Evolutionary conservation across 495 filamentous ascomycete species (phyloP).

Genomic region (Trichoderma orchidacearum): DNA sequence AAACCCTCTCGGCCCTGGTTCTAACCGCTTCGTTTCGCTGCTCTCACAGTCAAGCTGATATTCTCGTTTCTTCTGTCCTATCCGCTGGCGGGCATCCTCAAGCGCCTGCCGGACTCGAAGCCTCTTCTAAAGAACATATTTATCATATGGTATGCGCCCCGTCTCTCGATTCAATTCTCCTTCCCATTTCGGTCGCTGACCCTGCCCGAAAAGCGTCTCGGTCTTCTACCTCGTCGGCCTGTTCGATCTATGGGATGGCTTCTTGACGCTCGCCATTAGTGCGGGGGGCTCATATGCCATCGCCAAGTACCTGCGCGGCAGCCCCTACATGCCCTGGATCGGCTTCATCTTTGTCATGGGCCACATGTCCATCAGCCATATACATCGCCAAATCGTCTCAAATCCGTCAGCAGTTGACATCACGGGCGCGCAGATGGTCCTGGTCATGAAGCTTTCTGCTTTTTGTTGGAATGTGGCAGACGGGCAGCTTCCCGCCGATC

Average conservation of each 20-base stretch:
- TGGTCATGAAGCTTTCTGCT: conserved; percentile 94
- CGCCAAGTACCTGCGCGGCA: conserved; percentile 61
- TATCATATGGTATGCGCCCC: conserved; percentile 46
- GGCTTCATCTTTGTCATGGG: conserved; percentile 90
- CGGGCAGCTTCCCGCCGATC: conserved; percentile 61
- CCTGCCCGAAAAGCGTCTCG: conserved; percentile 37
- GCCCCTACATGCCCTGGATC: conserved; percentile 98
- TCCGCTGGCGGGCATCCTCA: conserved; percentile 76
- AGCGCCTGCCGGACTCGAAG: conserved; percentile 74
- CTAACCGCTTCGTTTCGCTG: background rate
- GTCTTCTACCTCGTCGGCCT: conserved; percentile 87
- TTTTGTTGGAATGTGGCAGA: conserved; percentile 98
- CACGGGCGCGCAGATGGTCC: conserved; percentile 93
- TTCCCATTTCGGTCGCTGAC: background rate
- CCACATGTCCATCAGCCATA: conserved; percentile 85
- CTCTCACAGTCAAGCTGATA: conserved; percentile 71
- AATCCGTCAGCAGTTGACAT: conserved; percentile 63
- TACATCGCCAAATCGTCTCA: conserved; percentile 59
- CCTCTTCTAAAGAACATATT: conserved; percentile 86
- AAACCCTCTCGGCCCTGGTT: background rate
- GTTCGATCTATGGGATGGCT: conserved; percentile 87
- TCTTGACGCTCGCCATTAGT: conserved; percentile 66
- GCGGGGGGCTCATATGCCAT: conserved; percentile 71
- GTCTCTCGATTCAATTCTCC: background rate
- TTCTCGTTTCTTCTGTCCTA: conserved; percentile 87